Base-by-base conservation (phyloP, 2,329 filamentous ascomycete genomes). In the Arthrobotrys entomopaga region DNA sequence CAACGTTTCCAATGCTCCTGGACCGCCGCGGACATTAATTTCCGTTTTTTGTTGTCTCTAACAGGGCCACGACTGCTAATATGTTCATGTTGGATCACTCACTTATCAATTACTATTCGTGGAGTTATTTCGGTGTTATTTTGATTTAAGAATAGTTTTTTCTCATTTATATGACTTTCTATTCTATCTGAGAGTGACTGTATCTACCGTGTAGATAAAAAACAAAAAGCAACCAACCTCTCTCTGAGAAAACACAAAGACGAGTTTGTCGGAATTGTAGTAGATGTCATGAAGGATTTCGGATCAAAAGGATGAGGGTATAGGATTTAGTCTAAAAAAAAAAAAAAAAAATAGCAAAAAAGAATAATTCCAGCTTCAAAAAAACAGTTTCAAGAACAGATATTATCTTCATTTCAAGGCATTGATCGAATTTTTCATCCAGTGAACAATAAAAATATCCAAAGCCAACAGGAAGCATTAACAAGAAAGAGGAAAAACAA, bases 271-370 rank as follows among this genome's bases (percentile, higher is more conserved):
- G 60, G 20, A 19, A 1, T 38, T 42, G 46, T 50, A 52, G 46
- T 50, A 52, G 58, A 50, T n/a, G 15, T 22, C n/a, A 57, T 8
- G 52, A 58, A 46, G 42, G 16, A 46, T 13, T 15, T 15, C 60
- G 59, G 50, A 29, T 11, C 46, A 65, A 26, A 65, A 65, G 52
- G 53, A 24, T 50, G 22, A 15, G 61, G 61, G 61, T 65, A 65
- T 65, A 57, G 54, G 60, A 34, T 65, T 53, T 65, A 19, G 61
- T 65, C 61, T 65, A 65, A 19, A 22, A 40, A 40, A n/a, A 50
- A 57, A 65, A 26, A 22, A 56, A 56, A 52, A 13, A 42, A 16
- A 16, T 15, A 38, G 11, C 50, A 4, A 2, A 26, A n/a, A n/a
- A 13, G 19, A 6, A 59, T 43, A 29, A 48, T 34, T 34, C 29